A percentile compares a stretch with the other conserved stretches of the same genome.
phyloP scores from a whole-genome alignment of 1,139 yeast species.

The Blastobotrys ciferrii region DNA sequence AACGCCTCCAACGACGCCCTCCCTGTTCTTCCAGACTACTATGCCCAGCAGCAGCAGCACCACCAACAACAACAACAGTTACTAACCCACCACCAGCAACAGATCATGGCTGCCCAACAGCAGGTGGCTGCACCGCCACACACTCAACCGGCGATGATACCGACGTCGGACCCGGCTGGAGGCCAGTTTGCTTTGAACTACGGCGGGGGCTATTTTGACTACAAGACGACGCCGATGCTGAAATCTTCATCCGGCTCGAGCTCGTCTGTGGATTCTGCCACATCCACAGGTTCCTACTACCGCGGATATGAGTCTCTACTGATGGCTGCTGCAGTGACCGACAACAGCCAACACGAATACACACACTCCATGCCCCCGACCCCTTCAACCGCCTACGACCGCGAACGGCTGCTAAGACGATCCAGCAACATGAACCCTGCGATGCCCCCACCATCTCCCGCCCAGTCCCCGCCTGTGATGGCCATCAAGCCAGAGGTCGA shows the following conservation, averaged over 20 bases:
- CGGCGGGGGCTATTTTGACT: constrained; percentile 13
- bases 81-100: neutral
- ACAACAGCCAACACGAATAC: constrained; percentile 7
- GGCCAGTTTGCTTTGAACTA: too few species aligned
- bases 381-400: too few species aligned
- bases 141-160: neutral
- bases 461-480: constrained; percentile 11
- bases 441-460: constrained; percentile 3
- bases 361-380: too few species aligned
- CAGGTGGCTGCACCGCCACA: neutral
- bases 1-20: constrained; percentile 5
- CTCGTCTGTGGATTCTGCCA: neutral
- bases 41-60: neutral
- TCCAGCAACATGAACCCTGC: too few species aligned
- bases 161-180: neutral
- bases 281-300: neutral
- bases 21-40: neutral
- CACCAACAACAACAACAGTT: neutral
- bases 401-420: too few species aligned
- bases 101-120: neutral
- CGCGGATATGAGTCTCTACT: constrained; percentile 16
- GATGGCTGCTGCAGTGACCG: constrained; percentile 13
- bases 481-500: constrained; percentile 14
- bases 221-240: constrained; percentile 13
- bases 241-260: constrained; percentile 9